Evolutionary conservation across 768 basidiomycete genomes (phyloP).

Genomic region (Pisolithus albus): DNA sequence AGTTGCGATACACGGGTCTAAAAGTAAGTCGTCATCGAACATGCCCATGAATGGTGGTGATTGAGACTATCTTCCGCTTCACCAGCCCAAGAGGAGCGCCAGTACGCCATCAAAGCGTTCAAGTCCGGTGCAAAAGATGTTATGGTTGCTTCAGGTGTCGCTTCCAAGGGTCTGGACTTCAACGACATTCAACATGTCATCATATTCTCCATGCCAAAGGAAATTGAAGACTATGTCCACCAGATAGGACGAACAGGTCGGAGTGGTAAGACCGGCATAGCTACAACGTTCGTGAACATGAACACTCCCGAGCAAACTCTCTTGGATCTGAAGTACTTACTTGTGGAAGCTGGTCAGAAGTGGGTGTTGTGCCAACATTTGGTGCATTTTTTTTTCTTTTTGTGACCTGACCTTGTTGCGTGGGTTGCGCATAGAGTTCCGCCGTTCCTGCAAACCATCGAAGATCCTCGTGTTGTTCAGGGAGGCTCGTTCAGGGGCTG

Average conservation of each 20-base stretch:
- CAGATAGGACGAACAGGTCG: slow-evolving; percentile 98
- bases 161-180: slow-evolving; percentile 97
- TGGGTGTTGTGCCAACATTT: slow-evolving; percentile 30
- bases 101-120: slow-evolving; percentile 98
- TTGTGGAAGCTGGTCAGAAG: slow-evolving; percentile 98
- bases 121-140: slow-evolving; percentile 97
- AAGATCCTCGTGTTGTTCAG: slow-evolving; percentile 80
- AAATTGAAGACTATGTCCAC: slow-evolving; percentile 99
- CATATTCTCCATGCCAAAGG: slow-evolving; percentile 99
- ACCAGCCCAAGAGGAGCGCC: slow-evolving; percentile 93
- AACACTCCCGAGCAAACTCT: slow-evolving; percentile 94
- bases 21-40: slow-evolving; percentile 48
- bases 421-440: slow-evolving; percentile 59
- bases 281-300: slow-evolving; percentile 99
- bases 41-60: neutral
- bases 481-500: slow-evolving; percentile 81
- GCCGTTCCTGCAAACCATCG: slow-evolving; percentile 82
- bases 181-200: slow-evolving; percentile 99
- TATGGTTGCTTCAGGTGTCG: slow-evolving; percentile 98
- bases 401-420: no score
- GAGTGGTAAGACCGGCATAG: slow-evolving; percentile 97
- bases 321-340: slow-evolving; percentile 90
- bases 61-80: neutral
- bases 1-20: slow-evolving; percentile 97
- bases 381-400: no score